Conservation (phyloP, 176 grass and related monocot genomes). For the Carex myosuroides region DNA sequence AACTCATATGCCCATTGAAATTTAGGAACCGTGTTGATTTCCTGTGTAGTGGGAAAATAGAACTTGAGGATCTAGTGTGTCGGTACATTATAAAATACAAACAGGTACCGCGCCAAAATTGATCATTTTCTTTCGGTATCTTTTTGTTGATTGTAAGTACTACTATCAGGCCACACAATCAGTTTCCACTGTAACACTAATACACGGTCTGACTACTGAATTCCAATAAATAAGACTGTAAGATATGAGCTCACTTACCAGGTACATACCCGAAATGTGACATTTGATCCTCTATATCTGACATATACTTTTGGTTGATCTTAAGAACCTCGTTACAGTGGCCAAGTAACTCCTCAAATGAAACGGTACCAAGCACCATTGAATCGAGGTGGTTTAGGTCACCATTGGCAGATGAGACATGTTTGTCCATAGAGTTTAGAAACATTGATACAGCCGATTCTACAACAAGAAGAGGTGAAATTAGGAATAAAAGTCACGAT, state of each 20-base stretch:
- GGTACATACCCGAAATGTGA: slow-evolving; percentile 48
- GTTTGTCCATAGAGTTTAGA: slow-evolving; percentile 44
- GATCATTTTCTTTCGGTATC: not conserved
- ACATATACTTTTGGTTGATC: slow-evolving; percentile 46
- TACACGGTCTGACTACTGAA: not conserved
- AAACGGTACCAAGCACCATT: slow-evolving; percentile 64
- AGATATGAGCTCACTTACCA: slow-evolving; percentile 21
- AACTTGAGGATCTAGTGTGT: not conserved
- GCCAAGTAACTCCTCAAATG: slow-evolving; percentile 88
- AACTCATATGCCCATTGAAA: not conserved
- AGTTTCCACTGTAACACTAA: not conserved
- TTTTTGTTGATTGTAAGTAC: not conserved
- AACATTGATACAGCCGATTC: slow-evolving; percentile 59
- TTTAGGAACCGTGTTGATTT: not conserved
- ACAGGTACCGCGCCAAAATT: not conserved
- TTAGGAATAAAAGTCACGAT: not conserved
- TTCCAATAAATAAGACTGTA: not conserved
- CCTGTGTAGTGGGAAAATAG: not conserved
- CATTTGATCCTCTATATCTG: slow-evolving; percentile 43
- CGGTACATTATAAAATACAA: not conserved
- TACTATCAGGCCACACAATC: not conserved
- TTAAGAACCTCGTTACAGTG: slow-evolving; percentile 59
- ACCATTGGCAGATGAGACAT: slow-evolving; percentile 31
- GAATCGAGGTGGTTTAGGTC: slow-evolving; percentile 66
- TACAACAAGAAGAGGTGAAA: slow-evolving; percentile 5